Evolutionary conservation across 768 basidiomycete genomes (phyloP).

Genomic region (Chalciporus sphaerocephalus): DNA sequence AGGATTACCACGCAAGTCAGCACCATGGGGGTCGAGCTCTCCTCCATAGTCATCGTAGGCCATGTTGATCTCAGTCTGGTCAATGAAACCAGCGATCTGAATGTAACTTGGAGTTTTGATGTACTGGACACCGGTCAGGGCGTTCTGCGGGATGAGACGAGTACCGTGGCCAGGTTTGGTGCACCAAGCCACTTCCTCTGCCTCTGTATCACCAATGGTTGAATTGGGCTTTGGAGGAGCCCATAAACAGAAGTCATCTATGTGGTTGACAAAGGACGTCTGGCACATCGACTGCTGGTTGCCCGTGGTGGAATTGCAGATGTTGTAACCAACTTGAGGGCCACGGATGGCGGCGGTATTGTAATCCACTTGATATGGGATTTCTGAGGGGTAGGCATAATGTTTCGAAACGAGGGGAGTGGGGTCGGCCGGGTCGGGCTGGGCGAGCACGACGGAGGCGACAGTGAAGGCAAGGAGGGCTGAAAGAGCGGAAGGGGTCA

Average conservation of each 20-base stretch:
- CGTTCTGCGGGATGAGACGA: constrained; percentile 65
- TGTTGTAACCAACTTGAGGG: constrained; percentile 59
- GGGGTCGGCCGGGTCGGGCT: constrained; percentile 38
- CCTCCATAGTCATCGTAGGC: constrained; percentile 57
- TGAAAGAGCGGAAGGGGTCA: constrained; percentile 43
- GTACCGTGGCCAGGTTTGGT: constrained; percentile 67
- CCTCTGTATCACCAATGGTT: constrained; percentile 62
- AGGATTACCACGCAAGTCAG: constrained; percentile 74
- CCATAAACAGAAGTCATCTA: constrained; percentile 67
- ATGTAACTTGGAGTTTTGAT: constrained; percentile 56
- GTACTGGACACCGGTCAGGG: constrained; percentile 62
- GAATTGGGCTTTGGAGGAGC: constrained; percentile 48
- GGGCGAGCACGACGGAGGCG: constrained; percentile 30
- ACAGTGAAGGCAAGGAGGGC: constrained; percentile 32
- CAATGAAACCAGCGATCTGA: constrained; percentile 57
- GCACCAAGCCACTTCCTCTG: constrained; percentile 72
- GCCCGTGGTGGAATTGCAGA: constrained; percentile 63
- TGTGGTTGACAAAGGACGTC: constrained; percentile 61
- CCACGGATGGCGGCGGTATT: constrained; percentile 45
- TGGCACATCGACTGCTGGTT: constrained; percentile 64
- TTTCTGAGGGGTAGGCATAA: constrained; percentile 40
- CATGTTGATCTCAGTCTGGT: constrained; percentile 61
- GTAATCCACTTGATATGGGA: constrained; percentile 48
- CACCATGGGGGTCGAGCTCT: constrained; percentile 74
- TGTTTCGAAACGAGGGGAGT: constrained; percentile 45